Percentiles rank a stretch among this genome's conserved stretches.
Conservation (phyloP, 164 flowering plant species). For the Buxus sempervirens region DNA sequence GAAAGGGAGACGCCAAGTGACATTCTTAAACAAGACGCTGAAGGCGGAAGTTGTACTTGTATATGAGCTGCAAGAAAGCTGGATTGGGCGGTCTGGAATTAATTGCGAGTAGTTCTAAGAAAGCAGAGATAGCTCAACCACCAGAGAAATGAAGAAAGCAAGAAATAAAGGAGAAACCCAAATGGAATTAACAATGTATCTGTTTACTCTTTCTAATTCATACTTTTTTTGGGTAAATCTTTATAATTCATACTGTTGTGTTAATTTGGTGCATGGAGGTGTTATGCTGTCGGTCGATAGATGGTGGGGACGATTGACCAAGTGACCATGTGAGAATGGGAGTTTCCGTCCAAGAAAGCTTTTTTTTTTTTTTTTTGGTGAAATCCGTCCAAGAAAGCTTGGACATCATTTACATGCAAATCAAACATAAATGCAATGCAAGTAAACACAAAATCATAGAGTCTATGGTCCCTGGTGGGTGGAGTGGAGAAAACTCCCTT, state of each 20-base stretch:
- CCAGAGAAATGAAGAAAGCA: conserved; percentile 14
- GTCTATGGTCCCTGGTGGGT: too few relatives aligned
- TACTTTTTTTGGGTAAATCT: not conserved
- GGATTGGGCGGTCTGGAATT: conserved; percentile 9
- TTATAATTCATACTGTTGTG: not conserved
- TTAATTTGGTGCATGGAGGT: not conserved
- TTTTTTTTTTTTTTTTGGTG: not conserved
- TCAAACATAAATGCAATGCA: not conserved
- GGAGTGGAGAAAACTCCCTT: too few relatives aligned
- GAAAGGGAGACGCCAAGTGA: too few relatives aligned
- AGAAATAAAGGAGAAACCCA: too few relatives aligned
- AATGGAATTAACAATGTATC: not conserved
- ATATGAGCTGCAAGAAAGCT: conserved; percentile 28
- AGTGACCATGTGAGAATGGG: not conserved
- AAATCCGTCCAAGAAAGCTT: not conserved
- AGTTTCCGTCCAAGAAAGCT: conserved; percentile 10
- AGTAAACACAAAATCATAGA: too few relatives aligned
- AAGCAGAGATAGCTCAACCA: conserved; percentile 44
- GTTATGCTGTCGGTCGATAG: not conserved
- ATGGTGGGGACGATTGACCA: conserved; percentile 10
- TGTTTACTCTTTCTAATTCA: too few relatives aligned
- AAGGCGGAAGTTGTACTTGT: conserved; percentile 1
- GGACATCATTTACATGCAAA: not conserved
- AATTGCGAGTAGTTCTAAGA: conserved; percentile 37
- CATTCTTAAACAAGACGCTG: not conserved